phyloP scores from a whole-genome alignment of 176 grass and related monocot genomes.

The Carex pumila region DNA sequence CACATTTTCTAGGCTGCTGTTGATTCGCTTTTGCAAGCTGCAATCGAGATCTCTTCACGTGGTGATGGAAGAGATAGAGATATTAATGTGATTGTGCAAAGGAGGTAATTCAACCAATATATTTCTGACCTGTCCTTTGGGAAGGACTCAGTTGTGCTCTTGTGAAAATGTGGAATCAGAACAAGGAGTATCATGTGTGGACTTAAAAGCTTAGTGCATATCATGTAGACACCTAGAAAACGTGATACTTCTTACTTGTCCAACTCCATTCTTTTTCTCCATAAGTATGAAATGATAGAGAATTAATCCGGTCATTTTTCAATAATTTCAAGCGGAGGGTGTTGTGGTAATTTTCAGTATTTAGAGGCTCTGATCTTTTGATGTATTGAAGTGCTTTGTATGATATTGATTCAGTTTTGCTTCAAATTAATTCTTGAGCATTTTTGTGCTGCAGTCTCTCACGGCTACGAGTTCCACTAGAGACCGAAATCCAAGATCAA shows the following conservation, averaged over 20 bases:
- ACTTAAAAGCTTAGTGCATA: not conserved
- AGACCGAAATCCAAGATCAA: slow-evolving; percentile 63
- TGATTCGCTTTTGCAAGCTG: slow-evolving; percentile 74
- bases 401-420: not conserved
- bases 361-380: not conserved
- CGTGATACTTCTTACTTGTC: not conserved
- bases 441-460: slow-evolving; percentile 58
- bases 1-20: slow-evolving; percentile 74
- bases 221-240: not conserved
- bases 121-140: not conserved
- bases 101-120: slow-evolving; percentile 38
- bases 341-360: not conserved
- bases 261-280: not conserved
- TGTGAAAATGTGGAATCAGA: not conserved
- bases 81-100: slow-evolving; percentile 82
- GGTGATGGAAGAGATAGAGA: slow-evolving; percentile 85
- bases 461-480: slow-evolving; percentile 53
- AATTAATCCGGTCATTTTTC: not conserved
- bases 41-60: slow-evolving; percentile 78
- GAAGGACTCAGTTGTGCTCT: not conserved
- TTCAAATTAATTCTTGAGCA: not conserved
- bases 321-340: not conserved
- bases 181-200: not conserved
- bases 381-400: not conserved
- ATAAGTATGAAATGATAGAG: not conserved